These are phyloP conservation scores for Gaeumannomyces sp. DNA, from an alignment of 2,329 filamentous ascomycete genomes.

Conservation along the genomic window DNA sequence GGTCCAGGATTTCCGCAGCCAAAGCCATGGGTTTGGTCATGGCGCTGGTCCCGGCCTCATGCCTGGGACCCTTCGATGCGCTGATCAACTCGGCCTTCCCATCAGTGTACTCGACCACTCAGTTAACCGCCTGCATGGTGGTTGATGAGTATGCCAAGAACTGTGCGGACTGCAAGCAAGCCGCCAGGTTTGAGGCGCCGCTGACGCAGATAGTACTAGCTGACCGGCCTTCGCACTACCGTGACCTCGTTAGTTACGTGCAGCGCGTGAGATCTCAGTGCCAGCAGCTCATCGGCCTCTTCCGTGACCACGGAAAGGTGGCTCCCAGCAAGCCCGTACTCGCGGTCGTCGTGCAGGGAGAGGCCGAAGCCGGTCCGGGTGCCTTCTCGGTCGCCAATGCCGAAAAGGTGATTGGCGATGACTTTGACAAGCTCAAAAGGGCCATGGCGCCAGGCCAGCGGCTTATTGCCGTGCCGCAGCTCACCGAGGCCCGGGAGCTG, in stretches of 20 bases:
- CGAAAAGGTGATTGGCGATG: constrained; percentile 77
- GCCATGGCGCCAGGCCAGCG: constrained; percentile 82
- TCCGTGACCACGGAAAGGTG: constrained; percentile 84
- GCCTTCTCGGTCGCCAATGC: constrained; percentile 86
- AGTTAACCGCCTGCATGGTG: constrained; percentile 75
- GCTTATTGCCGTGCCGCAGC: constrained; percentile 71
- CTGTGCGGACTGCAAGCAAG: constrained; percentile 35
- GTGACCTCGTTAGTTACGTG: constrained; percentile 83
- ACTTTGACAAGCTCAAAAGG: constrained; percentile 86
- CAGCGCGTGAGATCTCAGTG: constrained; percentile 89
- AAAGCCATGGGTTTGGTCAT: constrained; percentile 82
- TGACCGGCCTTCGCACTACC: constrained; percentile 76
- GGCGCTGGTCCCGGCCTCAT: constrained; percentile 61
- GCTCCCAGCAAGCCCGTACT: constrained; percentile 64
- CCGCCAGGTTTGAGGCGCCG: constrained; percentile 55
- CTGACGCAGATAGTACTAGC: constrained; percentile 73
- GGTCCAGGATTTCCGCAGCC: constrained; percentile 82
- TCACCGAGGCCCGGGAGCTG: constrained; percentile 70
- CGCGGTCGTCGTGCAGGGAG: constrained; percentile 89
- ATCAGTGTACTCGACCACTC: constrained; percentile 76
- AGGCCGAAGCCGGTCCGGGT: constrained; percentile 82
- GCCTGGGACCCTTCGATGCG: constrained; percentile 58
- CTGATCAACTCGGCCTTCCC: constrained; percentile 59
- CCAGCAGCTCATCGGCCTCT: constrained; percentile 81
- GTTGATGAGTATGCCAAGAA: constrained; percentile 81